These are phyloP conservation scores for Tetrastigma voinierianum DNA, from an alignment of 164 flowering plant species.

Conservation along the genomic window DNA sequence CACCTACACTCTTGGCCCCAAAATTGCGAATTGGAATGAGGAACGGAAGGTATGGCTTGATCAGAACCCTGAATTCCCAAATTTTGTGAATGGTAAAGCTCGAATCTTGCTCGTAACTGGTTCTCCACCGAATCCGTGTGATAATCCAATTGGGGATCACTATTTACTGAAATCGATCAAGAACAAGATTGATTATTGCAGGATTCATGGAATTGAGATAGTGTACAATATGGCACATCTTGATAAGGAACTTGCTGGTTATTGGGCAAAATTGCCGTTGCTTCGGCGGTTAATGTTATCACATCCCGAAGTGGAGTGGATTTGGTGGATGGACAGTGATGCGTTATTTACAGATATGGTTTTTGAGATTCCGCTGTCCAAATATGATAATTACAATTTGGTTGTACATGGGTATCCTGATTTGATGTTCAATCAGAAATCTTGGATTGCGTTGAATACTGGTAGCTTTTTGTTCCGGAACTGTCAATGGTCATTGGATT, in stretches of 20 bases:
- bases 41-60: constrained; percentile 64
- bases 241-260: constrained; percentile 82
- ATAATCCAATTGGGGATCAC: constrained; percentile 88
- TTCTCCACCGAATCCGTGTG: constrained; percentile 84
- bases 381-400: constrained; percentile 60
- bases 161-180: constrained; percentile 68
- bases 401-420: constrained; percentile 90
- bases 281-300: constrained; percentile 72
- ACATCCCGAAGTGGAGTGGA: constrained; percentile 93
- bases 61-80: constrained; percentile 62
- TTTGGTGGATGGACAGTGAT: constrained; percentile 99
- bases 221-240: constrained; percentile 82
- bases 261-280: constrained; percentile 91
- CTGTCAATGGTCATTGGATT: constrained; percentile 94
- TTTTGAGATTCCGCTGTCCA: constrained; percentile 69
- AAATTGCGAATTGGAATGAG: constrained; percentile 59
- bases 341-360: constrained; percentile 93
- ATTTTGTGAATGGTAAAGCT: constrained; percentile 42
- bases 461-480: constrained; percentile 86
- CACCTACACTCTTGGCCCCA: constrained; percentile 72
- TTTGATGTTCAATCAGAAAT: constrained; percentile 71
- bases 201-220: constrained; percentile 87
- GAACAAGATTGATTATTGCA: constrained; percentile 91
- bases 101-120: constrained; percentile 75
- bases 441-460: constrained; percentile 87